Conservation (phyloP, 1,284 basidiomycete genomes). For the Cutaneotrichosporon sp. region DNA sequence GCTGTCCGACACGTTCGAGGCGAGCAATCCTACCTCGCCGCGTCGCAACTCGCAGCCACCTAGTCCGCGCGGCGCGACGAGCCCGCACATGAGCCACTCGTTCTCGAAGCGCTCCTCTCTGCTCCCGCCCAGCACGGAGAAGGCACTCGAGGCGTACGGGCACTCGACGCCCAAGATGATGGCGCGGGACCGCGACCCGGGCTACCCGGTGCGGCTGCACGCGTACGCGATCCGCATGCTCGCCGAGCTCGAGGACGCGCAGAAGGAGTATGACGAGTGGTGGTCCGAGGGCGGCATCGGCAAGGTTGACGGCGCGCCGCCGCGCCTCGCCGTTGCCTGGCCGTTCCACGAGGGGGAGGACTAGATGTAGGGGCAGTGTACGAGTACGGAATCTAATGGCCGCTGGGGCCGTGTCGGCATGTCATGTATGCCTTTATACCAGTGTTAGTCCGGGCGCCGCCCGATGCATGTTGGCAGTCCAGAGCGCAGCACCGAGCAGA, state of each 20-base stretch:
- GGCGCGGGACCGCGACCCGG: constrained; percentile 26
- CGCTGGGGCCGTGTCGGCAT: neutral
- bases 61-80: constrained; percentile 37
- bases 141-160: constrained; percentile 40
- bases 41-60: constrained; percentile 35
- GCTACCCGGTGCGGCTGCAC: constrained; percentile 50
- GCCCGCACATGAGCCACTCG: constrained; percentile 52
- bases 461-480: constrained; percentile 10
- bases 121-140: constrained; percentile 49
- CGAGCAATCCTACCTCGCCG: constrained; percentile 23
- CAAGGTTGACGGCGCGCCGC: constrained; percentile 51
- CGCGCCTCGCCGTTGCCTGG: constrained; percentile 54
- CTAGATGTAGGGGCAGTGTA: constrained; percentile 20
- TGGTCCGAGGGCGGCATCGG: constrained; percentile 54
- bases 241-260: constrained; percentile 56
- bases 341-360: constrained; percentile 55
- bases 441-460: constrained; percentile 8
- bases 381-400: constrained; percentile 3
- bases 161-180: constrained; percentile 13
- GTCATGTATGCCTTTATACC: no score
- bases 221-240: constrained; percentile 57
- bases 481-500: no score
- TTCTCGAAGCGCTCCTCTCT: constrained; percentile 53
- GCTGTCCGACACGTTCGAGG: constrained; percentile 52
- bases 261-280: constrained; percentile 56